Percentiles rank a stretch among this genome's conserved stretches.
Conservation (phyloP, 441 rosid species). For the Syzygium syzygioides region DNA sequence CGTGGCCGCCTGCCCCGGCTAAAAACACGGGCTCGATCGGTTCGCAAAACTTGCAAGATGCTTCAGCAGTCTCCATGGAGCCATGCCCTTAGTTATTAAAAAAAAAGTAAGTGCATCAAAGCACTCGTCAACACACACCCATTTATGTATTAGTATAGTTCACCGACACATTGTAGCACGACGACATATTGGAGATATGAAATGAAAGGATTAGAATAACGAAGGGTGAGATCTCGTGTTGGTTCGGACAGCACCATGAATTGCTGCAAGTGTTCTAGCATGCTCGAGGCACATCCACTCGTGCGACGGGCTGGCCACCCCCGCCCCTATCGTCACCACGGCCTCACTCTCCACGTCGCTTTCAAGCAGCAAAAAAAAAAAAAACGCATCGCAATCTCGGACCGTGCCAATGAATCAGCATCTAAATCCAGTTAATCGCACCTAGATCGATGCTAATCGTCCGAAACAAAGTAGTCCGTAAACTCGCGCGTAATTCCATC, state of each 20-base stretch:
- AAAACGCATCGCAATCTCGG: neutral
- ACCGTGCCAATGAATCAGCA: neutral
- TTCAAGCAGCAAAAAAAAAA: neutral
- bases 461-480: neutral
- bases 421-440: neutral
- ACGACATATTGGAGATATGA: too few species aligned
- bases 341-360: constrained; percentile 11
- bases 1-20: too few species aligned
- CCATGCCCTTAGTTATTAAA: too few species aligned
- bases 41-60: neutral
- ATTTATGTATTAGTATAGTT: too few species aligned
- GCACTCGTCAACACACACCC: neutral
- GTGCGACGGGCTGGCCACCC: neutral
- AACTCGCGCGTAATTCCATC: too few species aligned
- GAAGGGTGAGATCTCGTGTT: too few species aligned
- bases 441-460: neutral
- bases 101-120: too few species aligned
- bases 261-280: constrained; percentile 2
- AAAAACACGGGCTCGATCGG: too few species aligned
- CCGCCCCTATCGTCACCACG: constrained; percentile 1
- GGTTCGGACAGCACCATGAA: neutral
- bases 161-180: too few species aligned
- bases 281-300: constrained; percentile 8
- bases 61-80: neutral
- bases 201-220: too few species aligned